Percentiles rank a stretch among this genome's conserved stretches.
Conservation (phyloP, 2,329 filamentous ascomycete species). For the Gaeumannomyces sp. region DNA sequence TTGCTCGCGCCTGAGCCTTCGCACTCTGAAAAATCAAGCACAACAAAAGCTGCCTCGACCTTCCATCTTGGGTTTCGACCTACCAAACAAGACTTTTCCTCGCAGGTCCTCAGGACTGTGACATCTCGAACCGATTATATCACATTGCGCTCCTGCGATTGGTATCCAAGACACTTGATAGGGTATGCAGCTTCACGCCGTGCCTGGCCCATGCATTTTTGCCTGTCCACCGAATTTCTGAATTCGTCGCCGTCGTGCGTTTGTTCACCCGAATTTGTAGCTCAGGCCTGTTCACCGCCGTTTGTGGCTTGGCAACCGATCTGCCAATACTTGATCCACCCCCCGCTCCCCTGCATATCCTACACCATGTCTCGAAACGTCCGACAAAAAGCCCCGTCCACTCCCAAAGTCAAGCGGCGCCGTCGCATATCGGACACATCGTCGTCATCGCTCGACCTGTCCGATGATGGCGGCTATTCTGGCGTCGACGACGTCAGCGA, state of each 20-base stretch:
- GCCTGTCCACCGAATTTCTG: neutral
- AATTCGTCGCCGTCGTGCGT: neutral
- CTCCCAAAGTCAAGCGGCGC: conserved; percentile 31
- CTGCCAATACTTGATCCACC: conserved; percentile 10
- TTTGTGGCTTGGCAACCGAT: conserved; percentile 23
- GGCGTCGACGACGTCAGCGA: conserved; percentile 75
- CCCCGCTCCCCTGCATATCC: conserved; percentile 11
- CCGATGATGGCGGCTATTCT: conserved; percentile 66
- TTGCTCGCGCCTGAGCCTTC: conserved; percentile 17
- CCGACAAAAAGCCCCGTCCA: conserved; percentile 41
- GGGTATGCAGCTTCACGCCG: neutral
- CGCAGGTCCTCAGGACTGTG: neutral
- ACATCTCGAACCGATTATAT: conserved; percentile 9
- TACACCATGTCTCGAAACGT: conserved; percentile 47
- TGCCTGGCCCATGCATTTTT: neutral
- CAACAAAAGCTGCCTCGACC: conserved; percentile 8
- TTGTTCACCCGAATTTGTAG: neutral
- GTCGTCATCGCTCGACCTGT: conserved; percentile 51
- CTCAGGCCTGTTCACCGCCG: conserved; percentile 27
- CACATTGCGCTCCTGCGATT: neutral
- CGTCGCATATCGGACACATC: conserved; percentile 38
- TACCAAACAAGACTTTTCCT: conserved; percentile 11
- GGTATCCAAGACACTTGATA: neutral
- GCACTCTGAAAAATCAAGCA: conserved; percentile 29
- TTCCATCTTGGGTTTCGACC: conserved; percentile 2